phyloP scores from a whole-genome alignment of 306 rosid genomes.

The Trifolium dubium region DNA sequence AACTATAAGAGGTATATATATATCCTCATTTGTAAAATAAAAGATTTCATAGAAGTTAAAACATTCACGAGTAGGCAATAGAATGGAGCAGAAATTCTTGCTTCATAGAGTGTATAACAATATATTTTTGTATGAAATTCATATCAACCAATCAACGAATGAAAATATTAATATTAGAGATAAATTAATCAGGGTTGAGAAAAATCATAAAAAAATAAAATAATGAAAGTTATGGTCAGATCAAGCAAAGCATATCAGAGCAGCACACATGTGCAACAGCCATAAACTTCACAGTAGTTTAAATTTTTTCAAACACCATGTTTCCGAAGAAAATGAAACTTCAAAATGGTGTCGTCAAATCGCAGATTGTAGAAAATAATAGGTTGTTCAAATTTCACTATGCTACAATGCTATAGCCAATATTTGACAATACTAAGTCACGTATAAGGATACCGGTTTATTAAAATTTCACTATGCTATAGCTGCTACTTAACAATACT shows the following conservation, averaged over 20 bases:
- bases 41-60: slow-evolving; percentile 1
- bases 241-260: slow-evolving; percentile 23
- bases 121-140: no score
- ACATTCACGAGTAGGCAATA: not conserved
- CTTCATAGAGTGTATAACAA: no score
- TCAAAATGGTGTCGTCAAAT: not conserved
- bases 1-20: not conserved
- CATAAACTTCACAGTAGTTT: slow-evolving; percentile 10
- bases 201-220: slow-evolving; percentile 4
- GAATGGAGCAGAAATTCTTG: not conserved
- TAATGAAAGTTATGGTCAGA: slow-evolving; percentile 17
- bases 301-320: slow-evolving; percentile 3
- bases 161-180: no score
- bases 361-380: not conserved
- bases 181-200: no score
- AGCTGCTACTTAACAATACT: not conserved
- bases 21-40: slow-evolving; percentile 12
- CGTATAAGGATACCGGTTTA: not conserved
- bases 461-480: not conserved
- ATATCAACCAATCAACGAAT: no score
- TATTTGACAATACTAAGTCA: not conserved
- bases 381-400: not conserved
- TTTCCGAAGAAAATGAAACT: slow-evolving; percentile 12
- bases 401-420: not conserved
- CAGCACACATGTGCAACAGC: slow-evolving; percentile 10